A percentile compares a stretch with the other conserved stretches of the same genome.
Conservation (phyloP, 441 rosid species). For the Isatis lusitanica region DNA sequence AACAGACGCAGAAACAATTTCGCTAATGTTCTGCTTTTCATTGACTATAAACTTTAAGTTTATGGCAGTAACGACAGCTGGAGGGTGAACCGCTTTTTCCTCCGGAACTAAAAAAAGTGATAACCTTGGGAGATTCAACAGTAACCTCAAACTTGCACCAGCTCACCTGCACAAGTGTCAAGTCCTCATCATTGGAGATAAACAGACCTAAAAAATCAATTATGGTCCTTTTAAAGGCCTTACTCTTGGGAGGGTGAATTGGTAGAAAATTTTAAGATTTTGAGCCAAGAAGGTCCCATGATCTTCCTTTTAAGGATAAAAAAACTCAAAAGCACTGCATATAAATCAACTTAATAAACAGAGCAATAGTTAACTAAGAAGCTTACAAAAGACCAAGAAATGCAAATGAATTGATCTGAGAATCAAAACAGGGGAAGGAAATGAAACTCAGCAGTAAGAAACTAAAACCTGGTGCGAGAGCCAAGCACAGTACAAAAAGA, state of each 20-base stretch:
- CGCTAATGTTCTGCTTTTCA: constrained; percentile 80
- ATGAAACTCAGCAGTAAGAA: constrained; percentile 27
- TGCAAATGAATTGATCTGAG: constrained; percentile 12
- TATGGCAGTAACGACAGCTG: constrained; percentile 86
- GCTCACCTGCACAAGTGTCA: constrained; percentile 67
- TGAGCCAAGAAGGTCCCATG: constrained; percentile 94
- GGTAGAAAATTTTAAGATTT: constrained; percentile 67
- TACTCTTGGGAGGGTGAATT: constrained; percentile 77
- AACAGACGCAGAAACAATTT: constrained; percentile 86
- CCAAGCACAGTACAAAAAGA: constrained; percentile 80
- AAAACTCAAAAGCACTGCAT: constrained; percentile 94
- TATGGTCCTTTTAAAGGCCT: constrained; percentile 30
- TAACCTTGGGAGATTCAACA: constrained; percentile 70
- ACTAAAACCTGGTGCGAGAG: constrained; percentile 75
- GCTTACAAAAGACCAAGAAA: too few species aligned
- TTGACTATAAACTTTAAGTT: constrained; percentile 85
- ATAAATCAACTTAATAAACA: constrained; percentile 15
- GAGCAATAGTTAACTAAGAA: too few species aligned
- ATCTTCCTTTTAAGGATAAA: constrained; percentile 87
- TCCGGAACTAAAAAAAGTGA: constrained; percentile 52
- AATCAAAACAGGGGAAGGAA: constrained; percentile 16
- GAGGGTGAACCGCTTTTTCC: constrained; percentile 61
- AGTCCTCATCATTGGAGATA: constrained; percentile 27
- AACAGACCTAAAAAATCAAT: neutral
- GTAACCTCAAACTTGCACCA: constrained; percentile 95